Base-by-base conservation (phyloP, 1,139 yeast species). In the Candida tropicalis region DNA sequence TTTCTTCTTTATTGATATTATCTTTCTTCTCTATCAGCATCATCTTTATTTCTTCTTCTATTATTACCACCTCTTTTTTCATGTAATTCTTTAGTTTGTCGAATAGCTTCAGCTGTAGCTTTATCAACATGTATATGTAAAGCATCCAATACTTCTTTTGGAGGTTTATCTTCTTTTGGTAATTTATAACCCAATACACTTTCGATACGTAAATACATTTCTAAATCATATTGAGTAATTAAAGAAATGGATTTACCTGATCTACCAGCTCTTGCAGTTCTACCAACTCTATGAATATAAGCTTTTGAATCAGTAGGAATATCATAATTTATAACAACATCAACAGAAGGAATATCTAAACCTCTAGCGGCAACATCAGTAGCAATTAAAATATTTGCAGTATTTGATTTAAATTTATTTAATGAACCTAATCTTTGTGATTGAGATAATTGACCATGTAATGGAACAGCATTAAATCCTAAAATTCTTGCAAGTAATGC, bases 291-390 rank as follows among this genome's bases (percentile, higher is more conserved):
- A 64, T 93, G 99, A 53, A 95, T 91, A 57, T 95, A 93, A 1
- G 97, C 95, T 60, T 95, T 95, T n/a, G 98, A 90, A 59, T 95
- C 98, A 9, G 96, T 93, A 11, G 99, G 99, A 25, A 93, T 90
- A 60, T 91, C 97, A 60, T 89, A 93, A 65, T 93, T 93, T 48
- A 93, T 77, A 39, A 93, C 99, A 42, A 88, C 75, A 63, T 93
- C 99, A 34, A 93, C 99, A 20, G 86, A 76, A 5, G 99, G 99
- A 49, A 93, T 93, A 77, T 93, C 99, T 52, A 93, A 77, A 46
- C 99, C 99, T 69, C 99, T 82, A 2, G 99, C 97, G 9, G 98
- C 99, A 35, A 93, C 99, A 68, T 93, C 98, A 0, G 99, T 93
- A 9, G 99, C 99, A 6, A 93, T 90, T 41, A 93, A 70, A 44